A percentile compares a stretch with the other conserved stretches of the same genome.
phyloP scores from a whole-genome alignment of 805 yeast genomes.

The Cyberlindnera misumaiensis region DNA sequence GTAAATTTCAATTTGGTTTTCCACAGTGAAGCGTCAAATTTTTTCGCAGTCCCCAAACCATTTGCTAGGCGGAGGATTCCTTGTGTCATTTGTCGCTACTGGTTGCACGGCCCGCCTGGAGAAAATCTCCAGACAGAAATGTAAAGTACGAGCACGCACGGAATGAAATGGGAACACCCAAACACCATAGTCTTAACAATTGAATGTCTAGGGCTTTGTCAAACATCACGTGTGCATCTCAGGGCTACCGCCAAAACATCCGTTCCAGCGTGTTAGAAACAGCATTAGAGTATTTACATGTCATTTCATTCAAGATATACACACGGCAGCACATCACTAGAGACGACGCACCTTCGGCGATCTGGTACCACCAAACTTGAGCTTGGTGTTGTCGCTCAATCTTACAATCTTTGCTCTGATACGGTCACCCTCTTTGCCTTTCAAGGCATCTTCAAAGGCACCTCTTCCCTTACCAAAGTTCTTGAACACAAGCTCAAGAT shows the following conservation, averaged over 20 bases:
- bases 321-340: slow-evolving; percentile 22
- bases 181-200: slow-evolving; percentile 6
- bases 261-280: background rate
- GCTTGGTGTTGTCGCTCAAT: slow-evolving; percentile 69
- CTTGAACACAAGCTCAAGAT: slow-evolving; percentile 70
- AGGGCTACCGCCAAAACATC: slow-evolving; percentile 1
- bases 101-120: background rate
- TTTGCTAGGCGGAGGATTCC: too few species aligned
- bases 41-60: slow-evolving; percentile 14
- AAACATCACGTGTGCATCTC: slow-evolving; percentile 9
- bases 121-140: slow-evolving; percentile 1
- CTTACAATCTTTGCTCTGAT: slow-evolving; percentile 63
- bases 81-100: too few species aligned
- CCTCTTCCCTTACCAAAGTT: slow-evolving; percentile 87
- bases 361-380: slow-evolving; percentile 90
- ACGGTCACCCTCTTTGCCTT: slow-evolving; percentile 79
- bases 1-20: slow-evolving; percentile 15
- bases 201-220: slow-evolving; percentile 5
- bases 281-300: slow-evolving; percentile 3
- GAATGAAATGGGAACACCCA: slow-evolving; percentile 4
- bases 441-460: slow-evolving; percentile 76
- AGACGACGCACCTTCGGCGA: slow-evolving; percentile 78
- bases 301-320: background rate
- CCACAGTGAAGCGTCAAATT: slow-evolving; percentile 5
- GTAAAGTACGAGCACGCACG: slow-evolving; percentile 9